These are phyloP conservation scores for Kwoniella sp. DNA, from an alignment of 768 basidiomycete genomes.

Conservation along the genomic window DNA sequence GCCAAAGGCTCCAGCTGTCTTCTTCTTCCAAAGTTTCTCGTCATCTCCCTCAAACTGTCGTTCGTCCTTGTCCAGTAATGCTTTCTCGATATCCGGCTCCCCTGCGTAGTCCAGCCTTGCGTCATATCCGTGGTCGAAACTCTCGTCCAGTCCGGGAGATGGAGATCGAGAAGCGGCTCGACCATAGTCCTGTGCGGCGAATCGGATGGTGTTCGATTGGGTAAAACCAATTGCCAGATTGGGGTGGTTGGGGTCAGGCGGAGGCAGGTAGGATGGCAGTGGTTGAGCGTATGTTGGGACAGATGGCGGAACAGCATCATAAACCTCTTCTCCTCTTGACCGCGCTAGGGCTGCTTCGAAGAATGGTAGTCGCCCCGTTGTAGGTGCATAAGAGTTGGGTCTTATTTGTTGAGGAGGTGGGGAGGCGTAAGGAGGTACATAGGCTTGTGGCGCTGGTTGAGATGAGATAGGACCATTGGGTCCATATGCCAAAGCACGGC, in stretches of 20 bases:
- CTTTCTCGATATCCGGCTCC: slow-evolving; percentile 33
- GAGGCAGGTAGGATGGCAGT: slow-evolving; percentile 32
- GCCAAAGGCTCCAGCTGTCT: slow-evolving; percentile 2
- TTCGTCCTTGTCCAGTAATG: slow-evolving; percentile 19
- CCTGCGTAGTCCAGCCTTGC: background rate
- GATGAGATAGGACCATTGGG: slow-evolving; percentile 7
- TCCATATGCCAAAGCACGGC: slow-evolving; percentile 17
- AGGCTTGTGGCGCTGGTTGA: background rate
- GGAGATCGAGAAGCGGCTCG: slow-evolving; percentile 25
- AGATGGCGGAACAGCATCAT: background rate
- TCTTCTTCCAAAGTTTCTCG: slow-evolving; percentile 26
- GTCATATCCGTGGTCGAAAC: slow-evolving; percentile 19
- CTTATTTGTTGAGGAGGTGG: slow-evolving; percentile 8
- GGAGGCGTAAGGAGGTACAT: slow-evolving; percentile 12
- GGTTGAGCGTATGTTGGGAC: slow-evolving; percentile 20
- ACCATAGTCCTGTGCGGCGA: slow-evolving; percentile 13
- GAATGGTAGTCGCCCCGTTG: slow-evolving; percentile 27
- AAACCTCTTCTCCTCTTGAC: slow-evolving; percentile 21
- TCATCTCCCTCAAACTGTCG: background rate
- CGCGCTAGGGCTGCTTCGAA: slow-evolving; percentile 47
- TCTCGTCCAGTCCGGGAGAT: slow-evolving; percentile 25
- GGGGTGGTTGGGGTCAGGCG: slow-evolving; percentile 47
- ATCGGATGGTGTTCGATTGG: slow-evolving; percentile 33
- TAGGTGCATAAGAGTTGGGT: background rate
- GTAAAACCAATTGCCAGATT: slow-evolving; percentile 35